Base-by-base conservation (phyloP, 2,329 filamentous ascomycete genomes). In the Mycosphaerella sp. region DNA sequence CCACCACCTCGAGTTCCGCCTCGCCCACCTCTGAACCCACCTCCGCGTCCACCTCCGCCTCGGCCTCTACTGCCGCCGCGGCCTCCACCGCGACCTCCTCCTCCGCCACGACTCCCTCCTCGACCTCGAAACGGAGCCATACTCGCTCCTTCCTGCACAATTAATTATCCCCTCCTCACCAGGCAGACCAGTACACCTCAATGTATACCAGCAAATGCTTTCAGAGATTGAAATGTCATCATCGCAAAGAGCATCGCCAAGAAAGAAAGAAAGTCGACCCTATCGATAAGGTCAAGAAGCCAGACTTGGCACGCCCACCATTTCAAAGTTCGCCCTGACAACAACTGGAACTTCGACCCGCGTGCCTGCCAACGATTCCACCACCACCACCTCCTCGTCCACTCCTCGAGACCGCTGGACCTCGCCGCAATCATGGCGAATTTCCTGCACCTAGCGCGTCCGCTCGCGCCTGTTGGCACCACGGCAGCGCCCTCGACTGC, bases 361-460 rank as follows among this genome's bases (percentile, higher is more conserved):
- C 39, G 45, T 49, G 39, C 45, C 45, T 34, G 37, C 16, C 45
- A 42, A 49, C 37, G 34, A 43, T 41, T 18, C 14, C 36, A 16
- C 18, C 39, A 41, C 45, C 45, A 32, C 40, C 47, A 34, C 41
- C 17, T 21, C 44, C 45, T 44, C 41, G 34, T 30, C 17, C 41
- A 44, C 45, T 44, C 36, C 35, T 30, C 52, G 25, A 18, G 37
- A 36, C 35, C 52, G 21, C 45, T 27, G 45, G 32, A 36, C n/a
- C 43, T 39, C 47, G 36, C 49, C 40, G 58, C 61, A 49, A 64
- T 53, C 50, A 66, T 66, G 64, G 64, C 59, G 88, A 86, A 91
- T 71, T 97, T 95, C 78, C 84, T 97, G 67, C 93, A 98, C 73
- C 85, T 98, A 62, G 85, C 91, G 68, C 84, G 93, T 72, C 93